These are phyloP conservation scores for Leccinellum luteum DNA, from an alignment of 768 basidiomycete genomes.

Conservation along the genomic window DNA sequence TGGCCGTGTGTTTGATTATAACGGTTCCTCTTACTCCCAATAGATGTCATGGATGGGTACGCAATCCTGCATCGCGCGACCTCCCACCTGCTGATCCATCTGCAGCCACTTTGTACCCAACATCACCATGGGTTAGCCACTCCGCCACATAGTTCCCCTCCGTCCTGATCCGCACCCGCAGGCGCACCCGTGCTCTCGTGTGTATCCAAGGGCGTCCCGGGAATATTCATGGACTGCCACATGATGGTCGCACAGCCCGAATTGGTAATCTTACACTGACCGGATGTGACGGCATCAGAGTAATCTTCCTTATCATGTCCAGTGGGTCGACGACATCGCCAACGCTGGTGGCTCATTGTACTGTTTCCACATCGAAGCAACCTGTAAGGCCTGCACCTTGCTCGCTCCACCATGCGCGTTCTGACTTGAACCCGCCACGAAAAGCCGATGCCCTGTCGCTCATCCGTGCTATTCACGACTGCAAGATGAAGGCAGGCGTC, in stretches of 20 bases:
- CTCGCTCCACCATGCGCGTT: slow-evolving; percentile 12
- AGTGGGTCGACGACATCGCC: slow-evolving; percentile 98
- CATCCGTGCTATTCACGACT: slow-evolving; percentile 76
- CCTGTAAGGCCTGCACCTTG: slow-evolving; percentile 49
- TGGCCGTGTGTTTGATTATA: slow-evolving; percentile 9
- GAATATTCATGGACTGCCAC: slow-evolving; percentile 99
- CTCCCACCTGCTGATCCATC: slow-evolving; percentile 1
- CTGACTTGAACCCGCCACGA: neutral
- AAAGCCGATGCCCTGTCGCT: slow-evolving; percentile 74
- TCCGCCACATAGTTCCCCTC: neutral
- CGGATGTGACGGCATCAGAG: neutral
- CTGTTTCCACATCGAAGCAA: slow-evolving; percentile 96
- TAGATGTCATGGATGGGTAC: slow-evolving; percentile 98
- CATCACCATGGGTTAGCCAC: slow-evolving; percentile 85
- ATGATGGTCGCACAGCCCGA: slow-evolving; percentile 99
- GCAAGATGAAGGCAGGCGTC: slow-evolving; percentile 90
- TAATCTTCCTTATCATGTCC: neutral
- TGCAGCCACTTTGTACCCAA: slow-evolving; percentile 95
- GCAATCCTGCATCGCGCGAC: neutral
- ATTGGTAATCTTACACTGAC: slow-evolving; percentile 51
- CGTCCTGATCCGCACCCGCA: slow-evolving; percentile 30
- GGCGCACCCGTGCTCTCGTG: slow-evolving; percentile 87
- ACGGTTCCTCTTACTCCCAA: neutral
- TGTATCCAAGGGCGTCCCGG: slow-evolving; percentile 83
- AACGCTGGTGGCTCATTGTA: slow-evolving; percentile 93